Conservation (phyloP, 73 alveolate species). For the Tetrahymena borealis region DNA sequence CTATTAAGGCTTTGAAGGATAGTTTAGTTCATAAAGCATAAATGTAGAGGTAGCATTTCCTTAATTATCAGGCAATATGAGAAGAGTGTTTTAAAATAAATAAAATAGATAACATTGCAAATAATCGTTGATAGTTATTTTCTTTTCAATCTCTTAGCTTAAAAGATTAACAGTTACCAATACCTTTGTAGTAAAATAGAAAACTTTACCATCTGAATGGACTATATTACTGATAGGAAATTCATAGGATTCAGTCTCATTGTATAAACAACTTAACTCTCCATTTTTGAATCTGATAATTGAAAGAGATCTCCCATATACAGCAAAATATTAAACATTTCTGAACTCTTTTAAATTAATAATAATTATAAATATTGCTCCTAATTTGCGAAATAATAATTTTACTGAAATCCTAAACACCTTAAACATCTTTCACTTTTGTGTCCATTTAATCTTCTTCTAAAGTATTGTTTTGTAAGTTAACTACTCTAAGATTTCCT, state of each 20-base stretch:
- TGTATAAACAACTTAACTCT: neutral
- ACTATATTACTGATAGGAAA: neutral
- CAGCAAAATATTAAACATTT: neutral
- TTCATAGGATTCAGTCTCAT: neutral
- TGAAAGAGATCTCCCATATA: neutral
- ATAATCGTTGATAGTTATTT: neutral
- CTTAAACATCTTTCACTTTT: neutral
- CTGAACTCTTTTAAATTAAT: neutral
- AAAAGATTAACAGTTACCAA: neutral
- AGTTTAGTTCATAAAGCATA: neutral
- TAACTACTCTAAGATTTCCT: neutral
- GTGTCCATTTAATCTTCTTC: neutral
- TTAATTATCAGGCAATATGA: neutral
- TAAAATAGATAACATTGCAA: neutral
- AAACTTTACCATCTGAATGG: neutral
- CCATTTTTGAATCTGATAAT: neutral
- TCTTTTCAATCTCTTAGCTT: neutral
- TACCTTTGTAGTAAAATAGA: neutral
- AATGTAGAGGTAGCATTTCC: neutral
- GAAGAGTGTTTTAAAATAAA: neutral
- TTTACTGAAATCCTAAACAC: neutral
- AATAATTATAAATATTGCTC: neutral
- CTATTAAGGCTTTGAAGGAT: neutral
- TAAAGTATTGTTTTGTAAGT: neutral
- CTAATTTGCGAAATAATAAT: no score